Evolutionary conservation across 345 rosid genomes (phyloP).

Genomic region (Gossypium stocksii): DNA sequence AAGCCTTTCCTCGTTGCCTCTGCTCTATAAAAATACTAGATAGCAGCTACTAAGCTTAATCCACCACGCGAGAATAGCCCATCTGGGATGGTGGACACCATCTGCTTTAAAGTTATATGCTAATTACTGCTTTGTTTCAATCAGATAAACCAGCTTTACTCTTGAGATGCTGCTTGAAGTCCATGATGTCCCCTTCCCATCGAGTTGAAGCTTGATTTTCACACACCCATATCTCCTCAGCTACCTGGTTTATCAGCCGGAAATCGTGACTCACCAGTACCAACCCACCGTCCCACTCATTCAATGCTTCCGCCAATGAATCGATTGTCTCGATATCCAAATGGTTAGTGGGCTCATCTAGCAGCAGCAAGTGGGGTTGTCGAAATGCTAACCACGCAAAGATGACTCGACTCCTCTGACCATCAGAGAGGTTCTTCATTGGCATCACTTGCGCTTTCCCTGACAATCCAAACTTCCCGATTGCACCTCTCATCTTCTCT

Average conservation of each 20-base stretch:
- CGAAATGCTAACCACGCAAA: slow-evolving; percentile 95
- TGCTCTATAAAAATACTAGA: neutral
- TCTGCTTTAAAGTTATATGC: neutral
- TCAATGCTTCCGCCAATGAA: slow-evolving; percentile 81
- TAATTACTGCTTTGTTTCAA: slow-evolving; percentile 17
- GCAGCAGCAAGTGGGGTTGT: slow-evolving; percentile 86
- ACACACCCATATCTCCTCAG: slow-evolving; percentile 85
- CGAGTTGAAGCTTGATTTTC: slow-evolving; percentile 62
- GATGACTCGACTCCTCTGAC: slow-evolving; percentile 91
- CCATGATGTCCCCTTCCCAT: slow-evolving; percentile 88
- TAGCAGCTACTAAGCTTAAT: neutral
- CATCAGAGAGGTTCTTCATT: slow-evolving; percentile 95
- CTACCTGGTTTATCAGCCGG: slow-evolving; percentile 88
- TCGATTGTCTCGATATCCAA: slow-evolving; percentile 97
- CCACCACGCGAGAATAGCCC: neutral
- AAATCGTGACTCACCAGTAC: slow-evolving; percentile 89
- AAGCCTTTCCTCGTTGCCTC: neutral
- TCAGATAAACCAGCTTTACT: slow-evolving; percentile 66
- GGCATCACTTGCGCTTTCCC: slow-evolving; percentile 99
- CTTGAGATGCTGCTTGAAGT: slow-evolving; percentile 71
- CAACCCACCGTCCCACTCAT: slow-evolving; percentile 84
- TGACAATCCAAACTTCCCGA: slow-evolving; percentile 83
- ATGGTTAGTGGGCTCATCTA: slow-evolving; percentile 98
- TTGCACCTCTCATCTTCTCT: slow-evolving; percentile 91
- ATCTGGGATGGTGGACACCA: neutral